These are phyloP conservation scores for Grigorovia jiainica DNA, from an alignment of 805 yeast genomes.

Conservation along the genomic window DNA sequence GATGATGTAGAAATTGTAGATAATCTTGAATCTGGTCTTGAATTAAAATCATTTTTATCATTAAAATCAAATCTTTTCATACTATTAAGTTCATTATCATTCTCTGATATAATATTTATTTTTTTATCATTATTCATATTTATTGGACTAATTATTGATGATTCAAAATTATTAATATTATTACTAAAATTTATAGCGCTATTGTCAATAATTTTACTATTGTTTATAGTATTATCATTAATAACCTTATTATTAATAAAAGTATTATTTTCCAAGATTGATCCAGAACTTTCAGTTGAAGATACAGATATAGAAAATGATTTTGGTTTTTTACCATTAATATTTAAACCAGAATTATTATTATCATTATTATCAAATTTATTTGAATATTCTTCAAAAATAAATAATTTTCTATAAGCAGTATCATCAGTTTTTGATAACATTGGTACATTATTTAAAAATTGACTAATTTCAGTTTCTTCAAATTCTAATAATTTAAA, in stretches of 20 bases:
- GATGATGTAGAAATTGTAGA: slow-evolving; percentile 10
- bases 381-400: slow-evolving; percentile 3
- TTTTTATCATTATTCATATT: neutral
- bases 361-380: neutral
- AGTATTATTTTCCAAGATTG: neutral
- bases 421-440: slow-evolving; percentile 26
- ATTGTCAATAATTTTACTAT: neutral
- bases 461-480: slow-evolving; percentile 79
- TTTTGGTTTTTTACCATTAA: neutral
- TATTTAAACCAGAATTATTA: neutral
- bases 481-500: slow-evolving; percentile 76
- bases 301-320: slow-evolving; percentile 1
- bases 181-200: neutral
- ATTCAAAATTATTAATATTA: neutral
- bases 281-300: neutral
- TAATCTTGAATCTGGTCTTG: slow-evolving; percentile 5
- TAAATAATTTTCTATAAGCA: slow-evolving; percentile 21
- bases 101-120: neutral
- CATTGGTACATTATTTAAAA: slow-evolving; percentile 42
- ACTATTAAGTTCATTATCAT: neutral
- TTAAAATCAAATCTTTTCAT: slow-evolving; percentile 8
- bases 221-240: neutral
- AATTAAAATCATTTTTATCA: slow-evolving; percentile 8
- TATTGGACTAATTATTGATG: neutral
- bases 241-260: neutral